Percentiles rank a stretch among this genome's conserved stretches.
Evolutionary conservation across 2,329 filamentous ascomycete genomes (phyloP).

Genomic region (Acrocalymma vagum): DNA sequence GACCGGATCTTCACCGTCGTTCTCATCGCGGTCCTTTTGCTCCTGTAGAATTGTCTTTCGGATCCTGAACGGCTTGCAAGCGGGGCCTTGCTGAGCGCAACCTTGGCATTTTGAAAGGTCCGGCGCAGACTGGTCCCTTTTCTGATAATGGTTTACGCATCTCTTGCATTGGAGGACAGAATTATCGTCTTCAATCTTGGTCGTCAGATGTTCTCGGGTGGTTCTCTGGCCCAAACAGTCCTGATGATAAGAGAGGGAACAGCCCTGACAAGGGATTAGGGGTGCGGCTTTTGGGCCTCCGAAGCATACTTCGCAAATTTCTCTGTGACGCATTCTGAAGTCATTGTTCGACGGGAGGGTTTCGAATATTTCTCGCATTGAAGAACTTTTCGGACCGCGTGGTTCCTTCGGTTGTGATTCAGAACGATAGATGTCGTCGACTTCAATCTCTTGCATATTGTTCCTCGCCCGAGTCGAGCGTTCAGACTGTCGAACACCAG

Average conservation of each 20-base stretch:
- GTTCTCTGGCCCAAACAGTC: conserved; percentile 79
- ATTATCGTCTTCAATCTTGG: conserved; percentile 77
- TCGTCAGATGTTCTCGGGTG: conserved; percentile 84
- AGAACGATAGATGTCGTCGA: conserved; percentile 66
- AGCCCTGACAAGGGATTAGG: conserved; percentile 90
- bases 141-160: conserved; percentile 74
- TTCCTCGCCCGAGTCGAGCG: conserved; percentile 55
- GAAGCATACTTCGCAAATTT: conserved; percentile 77
- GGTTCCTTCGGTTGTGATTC: conserved; percentile 50
- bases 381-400: conserved; percentile 63
- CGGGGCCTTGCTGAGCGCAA: conserved; percentile 70
- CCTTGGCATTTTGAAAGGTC: conserved; percentile 74
- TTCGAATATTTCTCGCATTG: conserved; percentile 76
- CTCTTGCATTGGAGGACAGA: conserved; percentile 92
- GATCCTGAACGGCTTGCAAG: conserved; percentile 78
- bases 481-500: conserved; percentile 53
- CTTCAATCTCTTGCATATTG: conserved; percentile 62
- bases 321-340: conserved; percentile 76
- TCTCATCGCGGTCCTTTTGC: conserved; percentile 81
- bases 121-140: conserved; percentile 75
- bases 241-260: conserved; percentile 84
- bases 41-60: conserved; percentile 81
- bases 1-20: conserved; percentile 80
- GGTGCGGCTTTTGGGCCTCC: conserved; percentile 68
- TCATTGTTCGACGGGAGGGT: conserved; percentile 66